Evolutionary conservation across 1,139 yeast species (phyloP), one percentile per base, ranked within the genome.

Genomic region (Suhomyces choctaworum): DNA sequence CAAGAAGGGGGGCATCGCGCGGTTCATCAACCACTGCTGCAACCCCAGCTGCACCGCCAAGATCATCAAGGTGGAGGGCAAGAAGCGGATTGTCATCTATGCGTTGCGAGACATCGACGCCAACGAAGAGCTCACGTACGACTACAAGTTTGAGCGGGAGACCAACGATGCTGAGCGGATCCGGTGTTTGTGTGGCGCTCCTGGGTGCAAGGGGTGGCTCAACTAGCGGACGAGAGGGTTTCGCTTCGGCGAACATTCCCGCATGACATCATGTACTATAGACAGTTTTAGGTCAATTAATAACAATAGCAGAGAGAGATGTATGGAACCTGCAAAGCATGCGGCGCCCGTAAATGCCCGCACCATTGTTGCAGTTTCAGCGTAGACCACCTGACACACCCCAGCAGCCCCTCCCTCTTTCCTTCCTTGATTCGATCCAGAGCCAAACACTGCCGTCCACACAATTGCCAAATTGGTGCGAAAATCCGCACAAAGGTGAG

Each of bases 21-120:
- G 96, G 44, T 92, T 94, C 54, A 92, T 92, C 58, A 92, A 94
- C 54, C 99, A 94, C 60, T 88, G 97, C 57, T 92, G 98, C 64
- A 86, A 84, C 41, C 99, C 99, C 2, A 89, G 96, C 49, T 92
- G 98, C 62, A 89, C 96, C 0, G 97, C 98, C 2, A 92, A 90
- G 57, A 89, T 92, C 56, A 90, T 92, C 54, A 89, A 89, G 56
- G 97, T 89, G 23, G 97, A 88, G 44, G 97, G 97, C 7, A 83
- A 78, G 51, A 89, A 88, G 64, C 76, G 97, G 59, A 92, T 92
- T 66, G 98, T 90, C 37, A 89, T 92, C 29, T 92, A 90, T 60
- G 97, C 98, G 0, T 66, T 89, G 44, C 70, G 95, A 32, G 97
- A 90, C 55, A 83, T 92, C 40, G 89, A 75, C 4, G 86, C 94